A percentile compares a stretch with the other conserved stretches of the same genome.
Evolutionary conservation across 768 basidiomycete species (phyloP).

Genomic region (Harrya chromipes): DNA sequence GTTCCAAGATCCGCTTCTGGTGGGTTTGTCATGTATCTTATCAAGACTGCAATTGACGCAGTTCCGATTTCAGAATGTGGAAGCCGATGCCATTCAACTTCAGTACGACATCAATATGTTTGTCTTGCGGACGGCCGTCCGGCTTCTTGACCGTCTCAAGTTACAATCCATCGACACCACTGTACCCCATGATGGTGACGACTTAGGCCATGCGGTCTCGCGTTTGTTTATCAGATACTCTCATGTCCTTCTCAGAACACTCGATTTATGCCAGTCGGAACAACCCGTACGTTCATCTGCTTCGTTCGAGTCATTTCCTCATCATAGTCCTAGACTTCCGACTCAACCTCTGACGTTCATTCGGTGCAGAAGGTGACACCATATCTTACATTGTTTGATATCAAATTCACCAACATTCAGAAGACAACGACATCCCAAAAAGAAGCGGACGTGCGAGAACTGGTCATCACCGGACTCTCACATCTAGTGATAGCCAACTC

Average conservation of each 20-base stretch:
- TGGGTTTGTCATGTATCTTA: constrained; percentile 32
- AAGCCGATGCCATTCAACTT: constrained; percentile 36
- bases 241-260: constrained; percentile 56
- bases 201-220: constrained; percentile 65
- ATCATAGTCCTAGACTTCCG: constrained; percentile 38
- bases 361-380: constrained; percentile 45
- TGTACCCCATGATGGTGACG: constrained; percentile 52
- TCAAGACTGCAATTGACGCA: neutral
- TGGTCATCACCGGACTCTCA: constrained; percentile 77
- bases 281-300: constrained; percentile 34
- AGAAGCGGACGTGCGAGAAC: constrained; percentile 64
- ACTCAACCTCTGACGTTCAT: constrained; percentile 48
- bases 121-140: constrained; percentile 71
- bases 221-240: constrained; percentile 81
- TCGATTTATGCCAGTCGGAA: constrained; percentile 52
- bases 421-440: constrained; percentile 45
- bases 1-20: constrained; percentile 56
- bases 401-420: constrained; percentile 26
- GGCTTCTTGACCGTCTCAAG: constrained; percentile 70
- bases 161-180: constrained; percentile 56
- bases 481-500: constrained; percentile 82
- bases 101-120: constrained; percentile 70
- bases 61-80: constrained; percentile 29
- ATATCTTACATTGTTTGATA: neutral
- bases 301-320: neutral